Base-by-base conservation (phyloP, 2,329 filamentous ascomycete species). In the Trichoderma lentiforme region DNA sequence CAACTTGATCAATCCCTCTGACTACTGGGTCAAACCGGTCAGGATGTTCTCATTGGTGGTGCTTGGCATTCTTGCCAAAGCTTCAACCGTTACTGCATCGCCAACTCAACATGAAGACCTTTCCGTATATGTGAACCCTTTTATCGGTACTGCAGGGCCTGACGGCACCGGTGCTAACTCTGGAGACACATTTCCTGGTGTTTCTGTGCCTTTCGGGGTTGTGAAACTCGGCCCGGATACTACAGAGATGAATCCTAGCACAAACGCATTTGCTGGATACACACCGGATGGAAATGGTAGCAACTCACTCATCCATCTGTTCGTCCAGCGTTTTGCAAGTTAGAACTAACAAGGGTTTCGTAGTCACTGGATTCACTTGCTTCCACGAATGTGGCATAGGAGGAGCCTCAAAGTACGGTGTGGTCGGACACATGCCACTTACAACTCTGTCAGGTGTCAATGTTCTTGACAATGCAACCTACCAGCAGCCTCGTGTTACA, bases 321-420 rank as follows among this genome's bases (percentile, higher is more conserved):
- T 21, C 11, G 18, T 21, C 4, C 3, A 28, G 5, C 4, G 2
- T 34, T 12, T 24, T 15, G 11, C 11, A 14, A 11, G 6, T 3
- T 1, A 7, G 8, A 24, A 9, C 28, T 39, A 26, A 68, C 24
- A 28, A n/a, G n/a, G 11, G 18, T 15, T 24, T n/a, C 5, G 14
- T 30, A 71, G 70, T 87, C 64, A 86, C 84, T 0, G 85, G 81
- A 3, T 84, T 87, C 74, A 85, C 83, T 24, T 84, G 87, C 83
- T 83, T 88, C 78, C 86, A 89, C 71, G 86, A 87, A 73, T 84
- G 83, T 68, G 87, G 87, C 0, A 90, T 87, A 0, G 88, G 88
- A 15, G 88, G 88, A 1, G 84, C 84, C 11, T 86, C 88, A 0
- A 90, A 88, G 71, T 90, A 90, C 71, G 88, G 88, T 0, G 81